Evolutionary conservation across 2,329 filamentous ascomycete genomes (phyloP), one percentile per base, ranked within the genome.

Genomic region (Fusarium algeriense): DNA sequence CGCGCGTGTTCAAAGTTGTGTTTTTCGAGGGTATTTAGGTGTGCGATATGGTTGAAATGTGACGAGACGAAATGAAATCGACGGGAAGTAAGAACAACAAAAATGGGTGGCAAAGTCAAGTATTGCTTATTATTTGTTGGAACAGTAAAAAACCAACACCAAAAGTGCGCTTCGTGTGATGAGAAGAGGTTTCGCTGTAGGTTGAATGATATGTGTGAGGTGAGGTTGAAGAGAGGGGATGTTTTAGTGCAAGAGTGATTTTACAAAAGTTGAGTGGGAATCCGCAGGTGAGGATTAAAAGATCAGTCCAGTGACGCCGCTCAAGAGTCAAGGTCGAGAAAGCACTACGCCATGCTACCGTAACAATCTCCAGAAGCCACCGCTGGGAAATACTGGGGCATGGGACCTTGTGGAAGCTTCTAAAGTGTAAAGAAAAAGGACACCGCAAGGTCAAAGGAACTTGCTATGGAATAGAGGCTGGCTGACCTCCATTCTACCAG

Each of bases 351-450:
- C 67, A 67, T 68, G 53, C 59, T 61, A 67, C 53, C 55, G 53
- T 72, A 54, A 60, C 71, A 62, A 61, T 63, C 46, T 40, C 62
- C 58, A 64, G 55, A 70, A 68, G 67, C 38, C 56, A 71, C 64
- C 23, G 48, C 64, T 69, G 60, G 62, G 64, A 72, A 70, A 70
- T 57, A 73, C 73, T 76, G 69, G 75, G 70, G 69, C 71, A 72
- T 78, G 64, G 77, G 76, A 79, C 70, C 75, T 80, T 78, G 78
- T 80, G 74, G 78, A 80, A 80, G 74, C 74, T 77, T 77, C 75
- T 50, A 72, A 70, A 46, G 46, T 54, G 57, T 48, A 70, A 40
- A 35, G 37, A 10, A 23, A 56, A 40, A 57, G 38, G 49, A 48
- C 64, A 37, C 52, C 32, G 38, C 57, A 52, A 62, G 41, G 52